Conservation (phyloP, 768 basidiomycete species). For the Lactarius quietus region DNA sequence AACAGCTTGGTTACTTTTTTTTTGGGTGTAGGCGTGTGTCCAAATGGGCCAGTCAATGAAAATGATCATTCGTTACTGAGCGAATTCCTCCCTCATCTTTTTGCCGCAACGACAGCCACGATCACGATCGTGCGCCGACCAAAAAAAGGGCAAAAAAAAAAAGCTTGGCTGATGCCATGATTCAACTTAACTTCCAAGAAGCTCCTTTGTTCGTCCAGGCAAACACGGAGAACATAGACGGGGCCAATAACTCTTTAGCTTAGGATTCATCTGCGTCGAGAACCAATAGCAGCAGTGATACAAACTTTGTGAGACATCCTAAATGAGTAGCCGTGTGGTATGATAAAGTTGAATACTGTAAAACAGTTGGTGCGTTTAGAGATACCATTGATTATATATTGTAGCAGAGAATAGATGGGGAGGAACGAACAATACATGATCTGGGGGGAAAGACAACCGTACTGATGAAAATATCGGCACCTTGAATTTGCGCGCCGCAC, state of each 20-base stretch:
- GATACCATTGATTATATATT: conserved; percentile 21
- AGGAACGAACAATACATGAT: neutral
- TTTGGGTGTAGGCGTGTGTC: neutral
- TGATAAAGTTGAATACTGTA: conserved; percentile 21
- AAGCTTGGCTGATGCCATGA: neutral
- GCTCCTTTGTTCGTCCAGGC: neutral
- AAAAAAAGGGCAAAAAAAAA: conserved; percentile 12
- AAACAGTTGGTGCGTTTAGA: conserved; percentile 16
- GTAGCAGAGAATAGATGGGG: conserved; percentile 11
- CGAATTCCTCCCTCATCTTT: neutral
- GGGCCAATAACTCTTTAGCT: conserved; percentile 7
- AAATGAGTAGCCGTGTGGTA: conserved; percentile 12
- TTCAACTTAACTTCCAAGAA: neutral
- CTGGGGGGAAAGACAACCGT: neutral
- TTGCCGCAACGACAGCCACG: neutral
- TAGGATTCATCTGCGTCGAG: conserved; percentile 5
- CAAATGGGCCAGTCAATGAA: conserved; percentile 4
- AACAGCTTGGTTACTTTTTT: conserved; percentile 1
- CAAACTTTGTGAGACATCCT: conserved; percentile 14
- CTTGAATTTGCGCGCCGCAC: neutral
- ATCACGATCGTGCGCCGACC: conserved; percentile 13
- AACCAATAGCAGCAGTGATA: conserved; percentile 10
- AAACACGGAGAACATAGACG: conserved; percentile 3
- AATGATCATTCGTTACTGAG: conserved; percentile 7
- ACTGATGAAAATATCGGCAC: neutral